These are phyloP conservation scores for Eimeria necatrix DNA, from an alignment of 169 alveolate species.

Conservation along the genomic window DNA sequence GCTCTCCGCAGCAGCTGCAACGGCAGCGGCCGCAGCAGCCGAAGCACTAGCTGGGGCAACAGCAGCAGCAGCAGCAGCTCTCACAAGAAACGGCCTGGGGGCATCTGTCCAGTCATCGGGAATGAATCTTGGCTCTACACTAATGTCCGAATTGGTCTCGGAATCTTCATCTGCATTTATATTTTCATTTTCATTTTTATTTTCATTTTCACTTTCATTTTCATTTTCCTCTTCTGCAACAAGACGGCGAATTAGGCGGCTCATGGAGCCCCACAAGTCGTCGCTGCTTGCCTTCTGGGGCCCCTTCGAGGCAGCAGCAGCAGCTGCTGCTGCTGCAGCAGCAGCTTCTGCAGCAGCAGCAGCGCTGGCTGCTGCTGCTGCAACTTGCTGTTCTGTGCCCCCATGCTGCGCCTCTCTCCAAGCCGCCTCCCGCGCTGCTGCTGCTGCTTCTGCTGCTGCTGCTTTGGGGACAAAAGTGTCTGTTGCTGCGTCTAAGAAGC, in stretches of 20 bases:
- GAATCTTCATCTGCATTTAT: not conserved
- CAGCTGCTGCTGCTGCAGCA: constrained; percentile 19
- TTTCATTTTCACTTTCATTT: not conserved
- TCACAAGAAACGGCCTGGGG: constrained; percentile 14
- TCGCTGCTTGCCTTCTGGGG: not conserved
- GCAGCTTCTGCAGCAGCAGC: not conserved
- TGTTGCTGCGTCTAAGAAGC: not conserved
- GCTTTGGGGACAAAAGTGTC: not conserved
- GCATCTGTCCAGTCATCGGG: constrained; percentile 31
- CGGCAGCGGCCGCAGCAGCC: too few relatives aligned
- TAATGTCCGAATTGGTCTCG: not conserved
- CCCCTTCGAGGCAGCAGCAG: not conserved
- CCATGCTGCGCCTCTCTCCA: not conserved
- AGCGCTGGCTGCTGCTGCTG: not conserved
- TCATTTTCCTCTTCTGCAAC: not conserved
- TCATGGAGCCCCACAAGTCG: constrained; percentile 9
- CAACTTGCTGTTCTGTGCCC: not conserved
- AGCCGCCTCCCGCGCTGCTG: not conserved
- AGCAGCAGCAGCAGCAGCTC: not conserved
- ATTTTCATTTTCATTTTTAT: not conserved
- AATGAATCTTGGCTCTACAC: constrained; percentile 21
- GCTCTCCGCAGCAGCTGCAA: too few relatives aligned
- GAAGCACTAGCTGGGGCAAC: too few relatives aligned
- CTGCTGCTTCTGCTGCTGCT: constrained; percentile 7
- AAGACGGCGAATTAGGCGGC: not conserved